Base-by-base conservation (phyloP, 208 protist genomes). In the Naegleria lovaniensis region DNA sequence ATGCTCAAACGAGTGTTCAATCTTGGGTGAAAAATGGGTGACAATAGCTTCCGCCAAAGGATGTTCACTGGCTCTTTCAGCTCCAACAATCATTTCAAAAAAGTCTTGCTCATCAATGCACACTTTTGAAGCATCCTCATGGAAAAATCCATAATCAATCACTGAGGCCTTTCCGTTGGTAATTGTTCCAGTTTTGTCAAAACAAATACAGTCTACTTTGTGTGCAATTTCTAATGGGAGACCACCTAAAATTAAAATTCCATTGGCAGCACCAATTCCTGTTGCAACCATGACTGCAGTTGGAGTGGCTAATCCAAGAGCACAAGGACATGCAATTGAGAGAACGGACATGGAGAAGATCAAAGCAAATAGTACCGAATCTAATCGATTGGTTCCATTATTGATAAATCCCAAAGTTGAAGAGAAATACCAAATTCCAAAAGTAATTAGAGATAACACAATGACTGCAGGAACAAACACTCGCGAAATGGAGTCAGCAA, bases 151-250 rank as follows among this genome's bases (percentile, higher is more conserved):
- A 67, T 75, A 38, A 33, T 52, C 48, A 4, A 51, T 11, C 4
- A 90, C 87, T 11, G 11, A 33, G 38, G 98, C 95, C 85, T 94
- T 94, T 19, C 98, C 98, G 9, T 92, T 93, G 5, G 98, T 99
- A n/a, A 99, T 94, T 2, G 98, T 99, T n/a, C 98, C 98, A 0
- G 98, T 99, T 94, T 99, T 99, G 93, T 99, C 98, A 58, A 99
- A 98, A 38, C 98, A 92, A 4, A 99, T 93, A 41, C 95, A 96
- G 40, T 91, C 94, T 0, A 96, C 92, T 52, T 93, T 88, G 51
- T 96, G 94, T 88, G 96, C 94, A 13, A 58, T 92, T 91, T 99
- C 98, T 29, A 99, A 95, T 36, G 94, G 93, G 11, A 90, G 91
- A 33, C 97, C 97, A 88, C 96, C 96, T 93, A 99, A 98, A 39